These are phyloP conservation scores for Podaxis rugospora DNA, from an alignment of 768 basidiomycete genomes.

Conservation along the genomic window DNA sequence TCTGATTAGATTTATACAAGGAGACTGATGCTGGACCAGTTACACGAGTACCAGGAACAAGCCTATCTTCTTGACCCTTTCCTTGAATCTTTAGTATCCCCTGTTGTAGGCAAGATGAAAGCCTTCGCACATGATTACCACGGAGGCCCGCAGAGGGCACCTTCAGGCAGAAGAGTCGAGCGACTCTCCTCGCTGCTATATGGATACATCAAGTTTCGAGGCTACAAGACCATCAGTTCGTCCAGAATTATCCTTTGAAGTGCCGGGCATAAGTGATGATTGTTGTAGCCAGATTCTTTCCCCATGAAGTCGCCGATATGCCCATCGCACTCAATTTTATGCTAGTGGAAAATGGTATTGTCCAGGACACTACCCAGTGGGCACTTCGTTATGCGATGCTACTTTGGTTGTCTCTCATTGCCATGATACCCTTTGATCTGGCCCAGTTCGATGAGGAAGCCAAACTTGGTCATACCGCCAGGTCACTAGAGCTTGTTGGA, in stretches of 20 bases:
- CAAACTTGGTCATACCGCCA: constrained; percentile 49
- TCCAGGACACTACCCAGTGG: constrained; percentile 55
- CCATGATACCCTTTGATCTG: constrained; percentile 91
- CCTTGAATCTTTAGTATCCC: constrained; percentile 73
- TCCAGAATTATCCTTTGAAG: constrained; percentile 4
- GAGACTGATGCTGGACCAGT: constrained; percentile 35
- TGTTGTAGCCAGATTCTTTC: constrained; percentile 81
- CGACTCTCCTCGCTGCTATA: constrained; percentile 66
- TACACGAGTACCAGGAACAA: constrained; percentile 90
- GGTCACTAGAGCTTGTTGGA: constrained; percentile 51
- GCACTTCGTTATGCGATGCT: constrained; percentile 77
- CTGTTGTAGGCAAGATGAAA: constrained; percentile 66
- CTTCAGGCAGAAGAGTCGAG: constrained; percentile 36
- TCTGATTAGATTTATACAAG: neutral
- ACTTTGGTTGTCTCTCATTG: constrained; percentile 91
- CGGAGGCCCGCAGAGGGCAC: constrained; percentile 21
- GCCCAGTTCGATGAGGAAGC: constrained; percentile 73
- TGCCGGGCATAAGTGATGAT: neutral
- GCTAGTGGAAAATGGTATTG: constrained; percentile 38
- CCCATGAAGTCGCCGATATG: constrained; percentile 84
- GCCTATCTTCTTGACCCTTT: constrained; percentile 89
- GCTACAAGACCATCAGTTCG: constrained; percentile 85
- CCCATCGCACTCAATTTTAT: constrained; percentile 69
- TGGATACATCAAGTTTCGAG: constrained; percentile 80
- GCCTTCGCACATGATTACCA: constrained; percentile 41